Evolutionary conservation across 148 eudicot species (phyloP), one percentile per base, ranked within the genome.

Genomic region (Dysphania ambrosioides): DNA sequence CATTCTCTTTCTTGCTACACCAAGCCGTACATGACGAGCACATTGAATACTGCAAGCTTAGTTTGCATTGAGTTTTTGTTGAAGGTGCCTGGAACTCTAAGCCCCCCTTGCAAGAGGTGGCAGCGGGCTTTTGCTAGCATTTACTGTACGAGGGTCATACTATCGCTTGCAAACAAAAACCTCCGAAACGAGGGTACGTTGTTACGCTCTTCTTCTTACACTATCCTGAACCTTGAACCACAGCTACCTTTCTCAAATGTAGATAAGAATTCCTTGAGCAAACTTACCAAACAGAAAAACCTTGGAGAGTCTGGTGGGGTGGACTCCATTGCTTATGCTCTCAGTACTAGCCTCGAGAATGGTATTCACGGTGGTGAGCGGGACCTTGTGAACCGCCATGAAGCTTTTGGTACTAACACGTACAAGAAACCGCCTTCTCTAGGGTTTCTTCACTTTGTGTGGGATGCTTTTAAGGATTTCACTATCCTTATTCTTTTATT

Each of bases 91-190:
- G 29, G 76, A 68, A 61, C 59, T 36, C 72, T 76, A 0, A 79
- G 59, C 35, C 36, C 55, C 23, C 75, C 80, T 0, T 68, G 15
- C 75, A 72, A 82, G 32, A 76, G 80, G 64, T 82, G 85, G 85
- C 82, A 76, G n/a, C 47, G 35, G 1, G 85, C 85, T 1, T 82
- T 82, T 27, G 49, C 80, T 29, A 35, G 66, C 72, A 76, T 82
- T 19, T 82, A 82, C 66, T 82, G 62, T 55, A 68, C 79, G 1
- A 75, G 82, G 34, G 85, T 78, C 0, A 29, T 82, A 18, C 73
- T 65, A 8, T 44, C 66, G 1, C 71, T 70, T 30, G 15, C 62
- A 4, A 23, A 27, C 5, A 51, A 27, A 23, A 10, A 26, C 24
- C 24, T n/a, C 16, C 38, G 64, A 2, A 41, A 35, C 4, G 40